phyloP scores from a whole-genome alignment of 2,329 filamentous ascomycete genomes.

The Paecilomyces dactylethromorphus region DNA sequence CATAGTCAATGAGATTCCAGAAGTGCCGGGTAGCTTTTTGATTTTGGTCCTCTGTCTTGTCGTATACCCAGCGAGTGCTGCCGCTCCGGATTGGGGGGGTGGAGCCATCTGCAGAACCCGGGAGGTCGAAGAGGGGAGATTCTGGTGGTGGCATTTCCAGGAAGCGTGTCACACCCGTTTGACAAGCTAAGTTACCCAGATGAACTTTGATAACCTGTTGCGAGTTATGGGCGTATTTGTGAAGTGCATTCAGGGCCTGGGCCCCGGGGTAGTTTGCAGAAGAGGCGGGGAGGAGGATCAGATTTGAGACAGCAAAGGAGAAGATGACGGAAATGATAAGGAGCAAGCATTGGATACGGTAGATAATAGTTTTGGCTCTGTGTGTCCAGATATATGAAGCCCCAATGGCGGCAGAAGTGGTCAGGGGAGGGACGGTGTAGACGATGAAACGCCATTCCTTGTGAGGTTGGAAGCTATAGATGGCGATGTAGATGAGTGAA shows the following conservation, averaged over 20 bases:
- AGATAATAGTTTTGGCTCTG: slow-evolving; percentile 54
- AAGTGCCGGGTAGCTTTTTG: slow-evolving; percentile 45
- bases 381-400: slow-evolving; percentile 65
- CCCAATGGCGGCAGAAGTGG: slow-evolving; percentile 66
- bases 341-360: slow-evolving; percentile 47
- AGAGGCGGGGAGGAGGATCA: slow-evolving; percentile 71
- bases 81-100: slow-evolving; percentile 10
- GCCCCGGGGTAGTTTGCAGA: slow-evolving; percentile 92
- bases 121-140: slow-evolving; percentile 9
- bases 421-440: slow-evolving; percentile 76
- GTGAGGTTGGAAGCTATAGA: slow-evolving; percentile 87
- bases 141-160: slow-evolving; percentile 34
- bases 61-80: slow-evolving; percentile 47
- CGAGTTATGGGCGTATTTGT: slow-evolving; percentile 21
- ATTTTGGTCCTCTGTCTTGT: slow-evolving; percentile 52
- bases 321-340: slow-evolving; percentile 55
- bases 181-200: slow-evolving; percentile 56
- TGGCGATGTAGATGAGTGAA: slow-evolving; percentile 61
- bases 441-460: slow-evolving; percentile 96
- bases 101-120: slow-evolving; percentile 14
- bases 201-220: slow-evolving; percentile 38
- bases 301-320: slow-evolving; percentile 55
- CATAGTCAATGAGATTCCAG: slow-evolving; percentile 55
- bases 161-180: slow-evolving; percentile 58
- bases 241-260: slow-evolving; percentile 56